Conservation (phyloP, 257 asterid genomes). For the Ocimum tenuiflorum region DNA sequence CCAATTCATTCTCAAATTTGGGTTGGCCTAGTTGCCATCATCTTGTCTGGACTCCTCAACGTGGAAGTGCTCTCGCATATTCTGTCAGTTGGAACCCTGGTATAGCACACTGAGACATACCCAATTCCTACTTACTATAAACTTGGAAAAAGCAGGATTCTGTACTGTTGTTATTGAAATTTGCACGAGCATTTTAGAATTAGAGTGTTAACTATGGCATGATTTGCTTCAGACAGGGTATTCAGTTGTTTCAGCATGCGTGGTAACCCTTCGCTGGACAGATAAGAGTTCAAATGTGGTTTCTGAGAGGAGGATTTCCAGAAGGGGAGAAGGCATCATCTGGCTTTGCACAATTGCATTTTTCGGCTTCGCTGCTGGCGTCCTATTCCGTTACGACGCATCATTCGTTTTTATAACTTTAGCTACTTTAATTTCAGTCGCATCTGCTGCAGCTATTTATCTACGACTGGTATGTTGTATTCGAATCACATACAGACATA, state of each 20-base stretch:
- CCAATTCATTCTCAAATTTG: conserved; percentile 79
- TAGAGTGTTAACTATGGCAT: not conserved
- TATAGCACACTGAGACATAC: conserved; percentile 26
- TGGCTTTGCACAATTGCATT: conserved; percentile 50
- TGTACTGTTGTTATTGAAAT: not conserved
- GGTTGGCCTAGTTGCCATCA: conserved; percentile 73
- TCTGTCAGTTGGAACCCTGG: conserved; percentile 87
- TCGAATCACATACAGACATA: too few relatives aligned
- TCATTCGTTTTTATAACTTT: conserved; percentile 39
- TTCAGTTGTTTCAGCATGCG: conserved; percentile 88
- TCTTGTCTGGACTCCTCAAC: conserved; percentile 71
- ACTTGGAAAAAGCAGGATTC: not conserved
- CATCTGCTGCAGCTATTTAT: conserved; percentile 55
- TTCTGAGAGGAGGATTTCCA: conserved; percentile 37
- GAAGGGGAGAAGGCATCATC: conserved; percentile 54
- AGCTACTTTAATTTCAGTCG: conserved; percentile 48
- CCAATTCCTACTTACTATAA: not conserved
- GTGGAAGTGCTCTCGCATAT: conserved; percentile 78
- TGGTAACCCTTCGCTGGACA: conserved; percentile 69
- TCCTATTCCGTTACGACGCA: conserved; percentile 52
- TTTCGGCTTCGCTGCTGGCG: conserved; percentile 67
- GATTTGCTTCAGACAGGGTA: conserved; percentile 63
- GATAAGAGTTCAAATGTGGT: conserved; percentile 40
- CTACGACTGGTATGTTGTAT: conserved; percentile 65
- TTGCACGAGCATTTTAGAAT: not conserved